A percentile compares a stretch with the other conserved stretches of the same genome.
Conservation (phyloP, 2,329 filamentous ascomycete species). For the Calonectria fujianensis region DNA sequence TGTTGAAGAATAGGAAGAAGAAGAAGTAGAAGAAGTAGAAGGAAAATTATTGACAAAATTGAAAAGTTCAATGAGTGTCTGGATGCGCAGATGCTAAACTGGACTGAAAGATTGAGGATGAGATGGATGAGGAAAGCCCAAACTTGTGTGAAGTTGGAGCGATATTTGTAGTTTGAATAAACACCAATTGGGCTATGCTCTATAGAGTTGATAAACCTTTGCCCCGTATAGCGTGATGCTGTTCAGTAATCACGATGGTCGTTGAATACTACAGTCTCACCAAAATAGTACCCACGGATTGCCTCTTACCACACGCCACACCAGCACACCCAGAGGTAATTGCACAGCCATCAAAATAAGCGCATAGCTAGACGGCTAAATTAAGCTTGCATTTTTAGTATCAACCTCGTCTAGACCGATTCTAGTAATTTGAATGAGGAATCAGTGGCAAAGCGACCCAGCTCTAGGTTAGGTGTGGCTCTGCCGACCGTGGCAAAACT, state of each 20-base stretch:
- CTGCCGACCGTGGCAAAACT: neutral
- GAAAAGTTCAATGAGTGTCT: slow-evolving; percentile 12
- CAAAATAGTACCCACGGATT: neutral
- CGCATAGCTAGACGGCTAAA: neutral
- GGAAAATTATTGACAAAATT: neutral
- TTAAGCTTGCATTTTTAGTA: neutral
- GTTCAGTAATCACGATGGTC: neutral
- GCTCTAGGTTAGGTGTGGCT: neutral
- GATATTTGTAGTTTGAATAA: neutral
- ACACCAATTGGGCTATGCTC: no score
- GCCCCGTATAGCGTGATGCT: neutral
- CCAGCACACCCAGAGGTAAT: neutral
- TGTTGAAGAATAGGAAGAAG: slow-evolving; percentile 37
- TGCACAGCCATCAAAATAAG: neutral
- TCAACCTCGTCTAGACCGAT: neutral
- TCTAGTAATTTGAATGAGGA: no score
- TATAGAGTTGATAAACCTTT: neutral
- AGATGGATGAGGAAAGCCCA: neutral
- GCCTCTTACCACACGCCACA: neutral
- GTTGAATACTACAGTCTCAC: neutral
- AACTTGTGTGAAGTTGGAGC: neutral
- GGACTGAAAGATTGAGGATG: slow-evolving; percentile 6
- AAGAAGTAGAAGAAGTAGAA: neutral
- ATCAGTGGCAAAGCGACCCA: neutral
- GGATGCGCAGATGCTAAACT: neutral